Percentiles rank a stretch among this genome's conserved stretches.
phyloP scores from a whole-genome alignment of 2,329 filamentous ascomycete genomes.

The Ascochyta koolunga region DNA sequence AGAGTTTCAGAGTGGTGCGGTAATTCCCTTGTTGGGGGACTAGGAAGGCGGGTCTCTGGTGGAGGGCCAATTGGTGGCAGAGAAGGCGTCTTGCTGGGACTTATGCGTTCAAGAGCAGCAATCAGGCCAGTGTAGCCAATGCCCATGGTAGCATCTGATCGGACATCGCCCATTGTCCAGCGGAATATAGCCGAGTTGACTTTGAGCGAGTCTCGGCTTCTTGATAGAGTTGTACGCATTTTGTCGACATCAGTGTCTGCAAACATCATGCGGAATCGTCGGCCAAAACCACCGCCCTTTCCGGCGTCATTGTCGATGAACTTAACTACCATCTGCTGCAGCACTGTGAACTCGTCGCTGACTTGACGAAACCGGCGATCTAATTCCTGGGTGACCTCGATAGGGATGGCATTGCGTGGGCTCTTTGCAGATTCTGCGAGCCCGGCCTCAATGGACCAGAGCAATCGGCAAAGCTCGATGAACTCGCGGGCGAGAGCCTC shows the following conservation, averaged over 20 bases:
- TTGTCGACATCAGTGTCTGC: slow-evolving; percentile 65
- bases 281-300: slow-evolving; percentile 64
- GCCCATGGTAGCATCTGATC: slow-evolving; percentile 65
- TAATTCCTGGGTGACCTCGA: slow-evolving; percentile 67
- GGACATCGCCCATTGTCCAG: slow-evolving; percentile 65
- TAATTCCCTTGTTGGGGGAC: slow-evolving; percentile 27
- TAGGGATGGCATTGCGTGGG: slow-evolving; percentile 59
- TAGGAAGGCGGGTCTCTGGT: slow-evolving; percentile 40
- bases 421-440: slow-evolving; percentile 56
- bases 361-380: slow-evolving; percentile 68
- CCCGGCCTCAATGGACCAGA: slow-evolving; percentile 73
- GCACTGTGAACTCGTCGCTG: slow-evolving; percentile 65
- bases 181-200: slow-evolving; percentile 70
- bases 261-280: slow-evolving; percentile 63
- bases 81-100: slow-evolving; percentile 35
- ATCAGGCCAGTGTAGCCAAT: slow-evolving; percentile 72
- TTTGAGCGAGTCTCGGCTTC: slow-evolving; percentile 65
- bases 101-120: slow-evolving; percentile 65
- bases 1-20: slow-evolving; percentile 14
- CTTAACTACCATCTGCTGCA: slow-evolving; percentile 68
- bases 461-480: slow-evolving; percentile 68
- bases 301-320: slow-evolving; percentile 65
- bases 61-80: slow-evolving; percentile 38
- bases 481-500: slow-evolving; percentile 68
- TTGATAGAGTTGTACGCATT: slow-evolving; percentile 62